Evolutionary conservation across 1,284 basidiomycete genomes (phyloP).

Genomic region (Puccinia horiana): DNA sequence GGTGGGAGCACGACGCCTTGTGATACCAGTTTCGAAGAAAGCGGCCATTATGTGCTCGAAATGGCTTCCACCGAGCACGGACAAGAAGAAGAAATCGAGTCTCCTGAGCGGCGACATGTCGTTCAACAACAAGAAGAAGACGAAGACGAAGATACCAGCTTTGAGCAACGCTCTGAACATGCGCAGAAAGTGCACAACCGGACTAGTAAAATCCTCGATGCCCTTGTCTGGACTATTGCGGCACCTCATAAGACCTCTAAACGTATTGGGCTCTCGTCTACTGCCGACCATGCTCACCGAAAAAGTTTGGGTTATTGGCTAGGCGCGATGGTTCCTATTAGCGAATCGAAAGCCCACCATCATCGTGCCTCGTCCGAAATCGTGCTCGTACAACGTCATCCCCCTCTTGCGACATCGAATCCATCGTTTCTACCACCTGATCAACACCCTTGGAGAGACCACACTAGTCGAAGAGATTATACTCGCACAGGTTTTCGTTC

Average conservation of each 20-base stretch:
- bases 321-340: not conserved
- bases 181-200: not conserved
- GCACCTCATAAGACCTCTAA: not conserved
- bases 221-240: slow-evolving; percentile 14
- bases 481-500: too few relatives aligned
- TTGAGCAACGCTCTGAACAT: not conserved
- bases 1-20: slow-evolving; percentile 13
- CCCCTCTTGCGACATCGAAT: not conserved
- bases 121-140: too few relatives aligned
- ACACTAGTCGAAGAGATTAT: not conserved
- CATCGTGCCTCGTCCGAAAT: slow-evolving; percentile 1
- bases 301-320: slow-evolving; percentile 13
- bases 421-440: not conserved
- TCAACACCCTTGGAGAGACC: not conserved
- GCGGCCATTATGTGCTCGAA: not conserved
- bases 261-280: not conserved
- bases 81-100: not conserved
- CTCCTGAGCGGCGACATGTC: not conserved
- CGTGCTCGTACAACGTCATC: not conserved
- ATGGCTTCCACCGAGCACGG: not conserved
- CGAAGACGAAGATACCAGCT: not conserved
- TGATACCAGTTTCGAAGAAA: slow-evolving; percentile 4
- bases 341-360: not conserved
- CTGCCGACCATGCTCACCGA: not conserved
- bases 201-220: not conserved